These are phyloP conservation scores for Diaporthe longicolla DNA, from an alignment of 2,329 filamentous ascomycete genomes.

Conservation along the genomic window DNA sequence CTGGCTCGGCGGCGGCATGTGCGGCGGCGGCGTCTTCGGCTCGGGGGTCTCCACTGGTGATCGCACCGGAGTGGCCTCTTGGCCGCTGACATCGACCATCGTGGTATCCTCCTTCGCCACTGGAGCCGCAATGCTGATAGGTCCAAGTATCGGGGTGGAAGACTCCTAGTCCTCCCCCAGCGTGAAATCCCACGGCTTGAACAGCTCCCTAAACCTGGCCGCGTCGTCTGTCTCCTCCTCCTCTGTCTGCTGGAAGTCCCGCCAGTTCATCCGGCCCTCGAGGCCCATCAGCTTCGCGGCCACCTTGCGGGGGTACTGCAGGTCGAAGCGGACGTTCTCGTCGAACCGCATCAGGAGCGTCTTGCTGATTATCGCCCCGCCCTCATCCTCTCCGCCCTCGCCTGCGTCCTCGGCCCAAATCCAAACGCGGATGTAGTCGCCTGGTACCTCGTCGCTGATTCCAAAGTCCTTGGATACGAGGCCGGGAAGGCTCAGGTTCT, in stretches of 20 bases:
- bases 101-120: slow-evolving; percentile 1
- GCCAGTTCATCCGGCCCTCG: slow-evolving; percentile 86
- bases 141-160: not conserved
- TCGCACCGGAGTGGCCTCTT: not conserved
- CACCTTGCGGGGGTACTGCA: slow-evolving; percentile 91
- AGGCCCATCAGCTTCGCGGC: slow-evolving; percentile 88
- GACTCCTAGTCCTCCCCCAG: slow-evolving; percentile 45
- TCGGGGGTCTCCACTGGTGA: not conserved
- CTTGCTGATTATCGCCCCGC: slow-evolving; percentile 69
- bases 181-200: slow-evolving; percentile 90
- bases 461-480: slow-evolving; percentile 65
- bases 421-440: slow-evolving; percentile 87
- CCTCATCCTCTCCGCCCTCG: slow-evolving; percentile 55
- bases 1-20: not conserved
- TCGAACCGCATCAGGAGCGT: slow-evolving; percentile 82
- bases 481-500: slow-evolving; percentile 74
- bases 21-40: not conserved
- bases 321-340: slow-evolving; percentile 82
- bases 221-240: slow-evolving; percentile 86
- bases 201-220: slow-evolving; percentile 83
- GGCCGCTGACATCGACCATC: slow-evolving; percentile 19
- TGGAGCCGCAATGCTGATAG: not conserved
- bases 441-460: slow-evolving; percentile 63
- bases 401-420: slow-evolving; percentile 76
- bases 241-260: slow-evolving; percentile 82